A percentile compares a stretch with the other conserved stretches of the same genome.
Evolutionary conservation across 2,329 filamentous ascomycete genomes (phyloP).

Genomic region (Nemania sp.): DNA sequence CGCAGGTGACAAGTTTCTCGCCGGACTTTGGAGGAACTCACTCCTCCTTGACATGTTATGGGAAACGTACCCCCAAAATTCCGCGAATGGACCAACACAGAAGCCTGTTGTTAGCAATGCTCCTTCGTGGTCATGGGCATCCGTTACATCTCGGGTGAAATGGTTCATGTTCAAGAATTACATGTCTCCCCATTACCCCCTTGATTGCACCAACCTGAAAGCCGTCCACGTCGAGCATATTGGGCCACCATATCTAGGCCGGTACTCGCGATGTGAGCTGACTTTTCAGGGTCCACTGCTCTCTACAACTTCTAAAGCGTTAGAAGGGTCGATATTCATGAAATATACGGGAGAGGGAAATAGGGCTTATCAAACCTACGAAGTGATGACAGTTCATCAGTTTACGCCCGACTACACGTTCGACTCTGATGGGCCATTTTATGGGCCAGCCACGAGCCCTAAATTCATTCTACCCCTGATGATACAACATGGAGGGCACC

Average conservation of each 20-base stretch:
- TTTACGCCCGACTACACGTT: slow-evolving; percentile 28
- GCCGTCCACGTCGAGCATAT: slow-evolving; percentile 11
- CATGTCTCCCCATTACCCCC: slow-evolving; percentile 17
- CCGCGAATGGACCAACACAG: slow-evolving; percentile 10
- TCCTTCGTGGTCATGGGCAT: slow-evolving; percentile 37
- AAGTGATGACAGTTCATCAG: slow-evolving; percentile 25
- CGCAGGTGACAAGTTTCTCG: slow-evolving; percentile 17
- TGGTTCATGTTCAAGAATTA: slow-evolving; percentile 35
- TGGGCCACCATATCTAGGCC: slow-evolving; percentile 19
- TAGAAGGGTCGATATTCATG: slow-evolving; percentile 31
- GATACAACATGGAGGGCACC: slow-evolving; percentile 26
- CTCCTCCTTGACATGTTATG: slow-evolving; percentile 31
- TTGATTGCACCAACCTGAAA: slow-evolving; percentile 16
- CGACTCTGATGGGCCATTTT: slow-evolving; percentile 11
- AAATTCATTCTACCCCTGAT: slow-evolving; percentile 28
- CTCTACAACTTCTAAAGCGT: slow-evolving; percentile 19
- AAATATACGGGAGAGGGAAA: slow-evolving; percentile 12
- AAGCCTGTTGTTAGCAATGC: not conserved
- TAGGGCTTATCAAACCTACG: not conserved
- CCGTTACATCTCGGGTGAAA: slow-evolving; percentile 23
- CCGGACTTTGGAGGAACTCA: slow-evolving; percentile 30
- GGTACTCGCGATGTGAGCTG: slow-evolving; percentile 10
- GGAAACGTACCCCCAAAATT: slow-evolving; percentile 24
- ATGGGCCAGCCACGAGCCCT: slow-evolving; percentile 13
- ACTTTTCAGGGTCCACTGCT: slow-evolving; percentile 15